Evolutionary conservation across 1,284 basidiomycete genomes (phyloP), one percentile per base, ranked within the genome.

Genomic region (Puccinia hordei): DNA sequence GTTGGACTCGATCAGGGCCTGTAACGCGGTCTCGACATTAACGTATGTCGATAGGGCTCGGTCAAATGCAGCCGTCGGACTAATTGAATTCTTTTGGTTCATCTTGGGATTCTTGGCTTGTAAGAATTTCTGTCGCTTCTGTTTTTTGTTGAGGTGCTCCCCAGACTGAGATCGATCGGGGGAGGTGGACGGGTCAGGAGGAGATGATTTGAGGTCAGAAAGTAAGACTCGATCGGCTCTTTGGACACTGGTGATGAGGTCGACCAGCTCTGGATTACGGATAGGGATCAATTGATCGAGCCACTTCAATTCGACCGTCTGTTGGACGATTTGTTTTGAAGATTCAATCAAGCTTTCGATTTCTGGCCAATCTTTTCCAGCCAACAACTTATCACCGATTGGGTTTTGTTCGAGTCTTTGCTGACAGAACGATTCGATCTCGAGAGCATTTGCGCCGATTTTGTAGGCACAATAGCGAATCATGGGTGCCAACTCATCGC

Each of bases 391-490:
- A 22, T 57, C 41, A 38, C 44, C 59, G 44, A 63, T 49, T 24
- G 24, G 38, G 46, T 66, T 66, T 46, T 57, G 41, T 5, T 27
- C 46, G 33, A 63, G n/a, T 51, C 73, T 76, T 51, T 76, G 35
- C 17, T 63, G 19, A 66, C n/a, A 49, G 41, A 76, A 76, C 2
- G 13, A n/a, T 12, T 76, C 73, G 24, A 76, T 46, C 8, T 76
- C 73, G 59, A 53, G 38, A 15, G 61, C 41, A 65, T 46, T 76
- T 13, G 38, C 5, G 33, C 38, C 72, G 27, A 24, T 22, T 53
- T 76, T 61, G 22, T 76, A 76, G 30, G 73, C 73, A 30, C 57
- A 76, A 41, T 76, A 76, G 8, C 73, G 59, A 17, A 76, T 66
- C 59, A 76, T 51, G 35, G 73, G 73, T 0, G 61, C 41, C 44